Percentiles rank a stretch among this genome's conserved stretches.
These are phyloP conservation scores for Fusarium brevicatenulatum DNA, from an alignment of 2,329 filamentous ascomycete genomes.

Conservation along the genomic window DNA sequence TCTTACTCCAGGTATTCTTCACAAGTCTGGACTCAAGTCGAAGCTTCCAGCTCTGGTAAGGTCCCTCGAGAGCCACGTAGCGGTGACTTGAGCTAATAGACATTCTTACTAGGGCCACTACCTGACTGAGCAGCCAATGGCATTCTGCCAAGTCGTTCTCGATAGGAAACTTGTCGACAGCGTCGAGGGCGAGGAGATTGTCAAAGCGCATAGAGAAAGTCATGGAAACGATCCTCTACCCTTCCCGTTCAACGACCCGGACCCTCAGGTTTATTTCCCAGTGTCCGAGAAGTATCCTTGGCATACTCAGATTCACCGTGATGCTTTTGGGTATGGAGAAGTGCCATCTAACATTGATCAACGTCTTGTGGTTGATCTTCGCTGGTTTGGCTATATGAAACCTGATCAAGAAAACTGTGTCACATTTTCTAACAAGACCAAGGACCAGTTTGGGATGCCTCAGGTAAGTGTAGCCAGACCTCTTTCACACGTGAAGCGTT, in stretches of 20 bases:
- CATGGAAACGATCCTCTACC: background rate
- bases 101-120: background rate
- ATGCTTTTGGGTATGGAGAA: constrained; percentile 5
- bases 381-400: constrained; percentile 14
- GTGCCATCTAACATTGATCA: background rate
- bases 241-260: background rate
- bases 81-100: too few relatives aligned
- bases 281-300: constrained; percentile 2
- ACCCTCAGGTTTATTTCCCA: constrained; percentile 5
- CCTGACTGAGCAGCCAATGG: constrained; percentile 8
- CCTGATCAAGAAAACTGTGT: background rate
- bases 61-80: too few relatives aligned
- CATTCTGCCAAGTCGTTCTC: background rate
- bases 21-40: background rate
- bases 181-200: background rate
- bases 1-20: background rate
- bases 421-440: background rate
- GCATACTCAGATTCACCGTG: constrained; percentile 7
- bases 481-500: too few relatives aligned
- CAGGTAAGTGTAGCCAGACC: background rate
- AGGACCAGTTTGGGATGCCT: constrained; percentile 1
- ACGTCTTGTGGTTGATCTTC: background rate
- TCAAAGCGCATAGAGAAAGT: background rate
- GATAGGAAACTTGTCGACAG: background rate
- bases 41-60: too few relatives aligned